Evolutionary conservation across 176 grass and related monocot genomes (phyloP).

Genomic region (Triticum turgidum): DNA sequence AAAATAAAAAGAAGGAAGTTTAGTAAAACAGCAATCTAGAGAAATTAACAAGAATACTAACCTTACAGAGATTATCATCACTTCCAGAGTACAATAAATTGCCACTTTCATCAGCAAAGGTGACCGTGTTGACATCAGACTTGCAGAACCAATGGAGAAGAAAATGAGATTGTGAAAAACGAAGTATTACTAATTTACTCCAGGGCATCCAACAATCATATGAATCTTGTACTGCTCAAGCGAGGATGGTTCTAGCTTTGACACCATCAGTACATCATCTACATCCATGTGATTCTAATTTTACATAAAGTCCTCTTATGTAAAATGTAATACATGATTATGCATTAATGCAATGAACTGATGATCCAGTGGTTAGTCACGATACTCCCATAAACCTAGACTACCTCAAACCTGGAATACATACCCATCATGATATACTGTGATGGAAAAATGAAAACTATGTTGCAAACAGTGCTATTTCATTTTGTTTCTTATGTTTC

Average conservation of each 20-base stretch:
- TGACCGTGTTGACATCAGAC: slow-evolving; percentile 86
- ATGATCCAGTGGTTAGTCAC: background rate
- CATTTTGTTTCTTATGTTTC: background rate
- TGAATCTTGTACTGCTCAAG: background rate
- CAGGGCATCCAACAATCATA: background rate
- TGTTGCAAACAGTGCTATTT: background rate
- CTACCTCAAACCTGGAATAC: slow-evolving; percentile 1
- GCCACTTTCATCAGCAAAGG: slow-evolving; percentile 85
- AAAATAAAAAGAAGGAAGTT: background rate
- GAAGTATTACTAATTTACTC: background rate
- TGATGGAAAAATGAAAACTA: slow-evolving; percentile 2
- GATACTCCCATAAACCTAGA: background rate
- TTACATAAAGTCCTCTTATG: background rate
- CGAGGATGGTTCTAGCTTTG: background rate
- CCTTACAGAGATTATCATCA: slow-evolving; percentile 91
- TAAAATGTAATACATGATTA: slow-evolving; percentile 7
- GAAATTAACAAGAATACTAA: slow-evolving; percentile 35
- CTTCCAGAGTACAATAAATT: slow-evolving; percentile 91
- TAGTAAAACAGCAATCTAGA: background rate
- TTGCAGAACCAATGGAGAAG: slow-evolving; percentile 32
- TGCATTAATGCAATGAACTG: slow-evolving; percentile 9
- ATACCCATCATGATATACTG: slow-evolving; percentile 9
- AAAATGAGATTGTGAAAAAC: slow-evolving; percentile 15
- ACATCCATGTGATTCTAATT: slow-evolving; percentile 16
- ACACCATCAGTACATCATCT: slow-evolving; percentile 13